Evolutionary conservation across 257 asterid species (phyloP).

Genomic region (Primulina huaijiensis): DNA sequence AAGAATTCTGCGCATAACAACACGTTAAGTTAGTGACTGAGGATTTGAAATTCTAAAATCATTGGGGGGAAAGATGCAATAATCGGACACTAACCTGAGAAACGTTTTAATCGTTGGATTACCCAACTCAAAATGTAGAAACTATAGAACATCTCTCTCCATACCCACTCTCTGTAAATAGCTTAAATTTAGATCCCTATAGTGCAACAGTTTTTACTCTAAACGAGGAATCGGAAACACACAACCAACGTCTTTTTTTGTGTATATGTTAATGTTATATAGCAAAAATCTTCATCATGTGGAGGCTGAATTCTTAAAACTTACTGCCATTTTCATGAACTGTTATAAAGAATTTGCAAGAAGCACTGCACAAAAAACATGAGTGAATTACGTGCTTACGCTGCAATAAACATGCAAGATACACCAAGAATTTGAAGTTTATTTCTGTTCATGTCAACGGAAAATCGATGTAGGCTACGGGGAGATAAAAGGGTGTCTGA

Average conservation of each 20-base stretch:
- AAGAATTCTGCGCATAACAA: constrained; percentile 56
- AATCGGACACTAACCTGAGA: constrained; percentile 49
- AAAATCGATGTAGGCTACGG: constrained; percentile 65
- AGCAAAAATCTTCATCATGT: constrained; percentile 73
- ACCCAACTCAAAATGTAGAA: constrained; percentile 59
- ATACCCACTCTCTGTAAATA: constrained; percentile 49
- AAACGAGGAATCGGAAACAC: constrained; percentile 8
- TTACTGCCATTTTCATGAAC: constrained; percentile 51
- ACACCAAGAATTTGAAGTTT: constrained; percentile 95
- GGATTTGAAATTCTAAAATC: background rate
- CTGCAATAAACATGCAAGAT: constrained; percentile 83
- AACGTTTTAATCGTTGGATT: constrained; percentile 73
- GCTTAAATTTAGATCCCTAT: constrained; percentile 1
- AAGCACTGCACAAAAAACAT: background rate
- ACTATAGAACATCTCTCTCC: constrained; percentile 67
- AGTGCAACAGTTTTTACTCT: constrained; percentile 7
- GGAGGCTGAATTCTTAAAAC: constrained; percentile 78
- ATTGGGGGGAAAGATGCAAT: background rate
- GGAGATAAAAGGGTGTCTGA: constrained; percentile 71
- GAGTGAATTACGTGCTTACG: constrained; percentile 47
- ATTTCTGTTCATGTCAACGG: constrained; percentile 42
- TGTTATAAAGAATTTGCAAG: constrained; percentile 20
- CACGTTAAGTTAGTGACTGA: constrained; percentile 5
- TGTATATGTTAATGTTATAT: constrained; percentile 81
- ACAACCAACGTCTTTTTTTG: constrained; percentile 62